phyloP scores from a whole-genome alignment of 2,329 filamentous ascomycete genomes.

The Trichophyton mentagrophytes region DNA sequence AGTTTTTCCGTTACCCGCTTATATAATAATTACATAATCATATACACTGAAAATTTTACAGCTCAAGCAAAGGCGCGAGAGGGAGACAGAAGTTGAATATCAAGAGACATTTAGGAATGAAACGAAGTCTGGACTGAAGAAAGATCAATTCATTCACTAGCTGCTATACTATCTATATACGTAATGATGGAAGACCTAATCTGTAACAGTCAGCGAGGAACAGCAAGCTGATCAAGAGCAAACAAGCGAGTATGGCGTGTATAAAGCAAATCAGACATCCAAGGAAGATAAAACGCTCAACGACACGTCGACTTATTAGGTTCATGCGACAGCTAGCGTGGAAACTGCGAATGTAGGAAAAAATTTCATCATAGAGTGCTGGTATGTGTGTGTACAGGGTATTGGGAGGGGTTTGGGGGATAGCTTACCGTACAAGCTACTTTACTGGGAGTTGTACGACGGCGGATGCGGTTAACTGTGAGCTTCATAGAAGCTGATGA shows the following conservation, averaged over 20 bases:
- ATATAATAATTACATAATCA: too few relatives aligned
- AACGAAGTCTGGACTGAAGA: not conserved
- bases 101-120: not conserved
- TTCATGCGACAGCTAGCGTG: constrained; percentile 43
- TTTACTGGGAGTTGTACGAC: too few relatives aligned
- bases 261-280: constrained; percentile 36
- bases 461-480: too few relatives aligned
- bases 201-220: not conserved
- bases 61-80: not conserved
- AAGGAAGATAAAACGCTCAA: constrained; percentile 40
- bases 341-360: constrained; percentile 51
- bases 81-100: not conserved
- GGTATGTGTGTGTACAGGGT: constrained; percentile 10
- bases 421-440: constrained; percentile 10
- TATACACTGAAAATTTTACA: too few relatives aligned
- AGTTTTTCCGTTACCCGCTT: not conserved
- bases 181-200: not conserved
- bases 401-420: constrained; percentile 1
- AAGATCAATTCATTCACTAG: not conserved
- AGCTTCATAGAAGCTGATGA: not conserved
- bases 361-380: constrained; percentile 38
- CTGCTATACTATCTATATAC: not conserved
- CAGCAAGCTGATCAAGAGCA: not conserved
- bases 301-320: constrained; percentile 34
- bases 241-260: not conserved